A percentile compares a stretch with the other conserved stretches of the same genome.
phyloP scores from a whole-genome alignment of 345 rosid species.

The Geranium rotundifolium region DNA sequence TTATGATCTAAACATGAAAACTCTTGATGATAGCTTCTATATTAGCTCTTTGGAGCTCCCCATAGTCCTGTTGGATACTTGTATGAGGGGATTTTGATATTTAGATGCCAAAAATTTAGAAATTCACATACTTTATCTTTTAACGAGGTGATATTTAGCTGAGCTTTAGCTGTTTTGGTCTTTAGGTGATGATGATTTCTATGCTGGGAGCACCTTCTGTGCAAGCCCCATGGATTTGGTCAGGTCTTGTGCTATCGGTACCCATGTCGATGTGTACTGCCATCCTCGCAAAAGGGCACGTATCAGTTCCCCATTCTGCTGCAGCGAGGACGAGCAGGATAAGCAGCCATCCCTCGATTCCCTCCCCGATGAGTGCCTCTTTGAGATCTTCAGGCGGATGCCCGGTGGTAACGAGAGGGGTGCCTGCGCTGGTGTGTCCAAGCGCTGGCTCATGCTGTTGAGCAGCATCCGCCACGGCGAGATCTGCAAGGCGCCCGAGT shows the following conservation, averaged over 20 bases:
- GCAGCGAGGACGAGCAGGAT: conserved; percentile 19
- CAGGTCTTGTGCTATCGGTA: conserved; percentile 26
- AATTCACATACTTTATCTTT: conserved; percentile 5
- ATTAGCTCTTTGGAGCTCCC: no score
- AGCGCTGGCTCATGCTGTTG: conserved; percentile 51
- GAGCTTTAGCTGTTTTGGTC: conserved; percentile 6
- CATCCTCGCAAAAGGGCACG: conserved; percentile 63
- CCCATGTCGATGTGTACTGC: conserved; percentile 31
- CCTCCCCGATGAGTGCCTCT: conserved; percentile 75
- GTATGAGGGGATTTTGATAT: background rate
- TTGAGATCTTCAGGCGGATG: conserved; percentile 57
- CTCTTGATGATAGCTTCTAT: background rate
- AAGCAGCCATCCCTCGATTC: conserved; percentile 38
- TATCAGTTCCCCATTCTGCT: conserved; percentile 22
- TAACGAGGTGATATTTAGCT: background rate
- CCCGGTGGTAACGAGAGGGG: conserved; percentile 43
- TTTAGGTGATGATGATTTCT: conserved; percentile 59
- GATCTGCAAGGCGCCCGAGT: conserved; percentile 12
- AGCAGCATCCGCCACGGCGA: conserved; percentile 47
- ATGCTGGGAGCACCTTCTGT: conserved; percentile 31
- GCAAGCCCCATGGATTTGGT: conserved; percentile 30
- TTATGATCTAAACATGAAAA: background rate
- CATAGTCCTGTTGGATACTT: no score
- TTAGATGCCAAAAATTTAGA: background rate
- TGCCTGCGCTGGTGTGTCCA: conserved; percentile 52